These are phyloP conservation scores for Chrysoporthe cubensis DNA, from an alignment of 2,329 filamentous ascomycete species.

Conservation along the genomic window DNA sequence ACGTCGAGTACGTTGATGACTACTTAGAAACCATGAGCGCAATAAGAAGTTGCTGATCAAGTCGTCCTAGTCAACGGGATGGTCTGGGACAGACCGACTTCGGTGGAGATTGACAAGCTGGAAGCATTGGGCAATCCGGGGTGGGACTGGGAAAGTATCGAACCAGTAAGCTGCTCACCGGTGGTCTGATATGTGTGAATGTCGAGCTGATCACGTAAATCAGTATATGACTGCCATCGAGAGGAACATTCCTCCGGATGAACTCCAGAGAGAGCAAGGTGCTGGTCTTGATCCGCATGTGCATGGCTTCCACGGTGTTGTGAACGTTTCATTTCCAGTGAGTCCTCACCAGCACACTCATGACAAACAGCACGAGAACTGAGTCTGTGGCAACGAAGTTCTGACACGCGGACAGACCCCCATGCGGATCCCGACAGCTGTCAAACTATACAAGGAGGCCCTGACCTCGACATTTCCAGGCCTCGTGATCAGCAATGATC, in stretches of 20 bases:
- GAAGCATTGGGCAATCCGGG: slow-evolving; percentile 29
- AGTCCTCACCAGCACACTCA: not conserved
- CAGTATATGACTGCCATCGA: slow-evolving; percentile 31
- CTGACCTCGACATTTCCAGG: slow-evolving; percentile 31
- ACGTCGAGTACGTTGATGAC: slow-evolving; percentile 31
- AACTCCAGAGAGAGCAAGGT: slow-evolving; percentile 30
- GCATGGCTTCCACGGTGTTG: slow-evolving; percentile 27
- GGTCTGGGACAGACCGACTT: slow-evolving; percentile 34
- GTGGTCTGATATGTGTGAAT: not conserved
- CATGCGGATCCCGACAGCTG: slow-evolving; percentile 32
- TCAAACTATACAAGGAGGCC: slow-evolving; percentile 32
- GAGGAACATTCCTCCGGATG: slow-evolving; percentile 31
- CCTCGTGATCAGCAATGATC: slow-evolving; percentile 31
- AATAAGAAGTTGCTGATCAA: not conserved
- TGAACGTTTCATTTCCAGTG: slow-evolving; percentile 35
- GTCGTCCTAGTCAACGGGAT: slow-evolving; percentile 32
- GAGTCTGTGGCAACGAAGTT: not conserved
- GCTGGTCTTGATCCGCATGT: slow-evolving; percentile 21
- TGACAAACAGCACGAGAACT: not conserved
- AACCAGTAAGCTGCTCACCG: slow-evolving; percentile 9
- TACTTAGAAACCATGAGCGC: not conserved
- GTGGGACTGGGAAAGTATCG: slow-evolving; percentile 27
- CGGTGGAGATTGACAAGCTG: slow-evolving; percentile 32
- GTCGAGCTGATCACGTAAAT: not conserved
- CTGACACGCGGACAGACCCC: slow-evolving; percentile 26